These are phyloP conservation scores for Asterochloris erici DNA, from an alignment of 139 green algal species.

Conservation along the genomic window DNA sequence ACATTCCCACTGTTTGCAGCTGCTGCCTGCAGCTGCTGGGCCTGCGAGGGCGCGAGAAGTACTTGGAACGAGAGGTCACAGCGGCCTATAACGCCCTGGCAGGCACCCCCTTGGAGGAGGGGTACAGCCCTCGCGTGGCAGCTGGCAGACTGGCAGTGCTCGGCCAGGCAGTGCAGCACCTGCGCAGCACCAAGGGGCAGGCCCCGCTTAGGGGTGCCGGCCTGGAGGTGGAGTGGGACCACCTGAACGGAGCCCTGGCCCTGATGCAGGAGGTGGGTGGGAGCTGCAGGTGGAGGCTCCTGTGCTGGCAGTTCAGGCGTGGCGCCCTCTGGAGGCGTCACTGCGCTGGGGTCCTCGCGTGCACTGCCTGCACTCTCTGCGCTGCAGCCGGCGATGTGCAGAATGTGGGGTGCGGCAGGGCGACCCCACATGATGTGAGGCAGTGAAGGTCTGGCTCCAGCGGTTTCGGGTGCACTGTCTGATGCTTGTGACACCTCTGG, in stretches of 20 bases:
- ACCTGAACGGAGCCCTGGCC: conserved; percentile 52
- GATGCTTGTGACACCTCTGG: no score
- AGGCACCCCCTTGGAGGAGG: conserved; percentile 23
- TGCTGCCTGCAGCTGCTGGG: conserved; percentile 45
- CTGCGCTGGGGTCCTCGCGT: not conserved
- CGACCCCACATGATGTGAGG: not conserved
- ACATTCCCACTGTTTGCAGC: not conserved
- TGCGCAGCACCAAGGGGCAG: conserved; percentile 24
- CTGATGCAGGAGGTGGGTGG: conserved; percentile 55
- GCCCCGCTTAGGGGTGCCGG: conserved; percentile 1
- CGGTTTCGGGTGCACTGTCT: no score
- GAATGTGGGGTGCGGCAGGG: not conserved
- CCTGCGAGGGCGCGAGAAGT: conserved; percentile 23
- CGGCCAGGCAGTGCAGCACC: conserved; percentile 29
- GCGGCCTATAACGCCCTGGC: conserved; percentile 39
- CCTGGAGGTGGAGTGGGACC: conserved; percentile 35
- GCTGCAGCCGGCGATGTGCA: not conserved
- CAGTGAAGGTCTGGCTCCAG: not conserved
- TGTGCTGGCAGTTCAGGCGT: not conserved
- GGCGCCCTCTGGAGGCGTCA: not conserved
- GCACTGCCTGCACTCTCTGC: not conserved
- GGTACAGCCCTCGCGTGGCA: conserved; percentile 40
- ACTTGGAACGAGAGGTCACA: conserved; percentile 40
- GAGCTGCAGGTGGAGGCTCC: not conserved
- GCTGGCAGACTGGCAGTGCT: conserved; percentile 46